phyloP scores from a whole-genome alignment of 2,329 filamentous ascomycete species.

The Rhinocladiella similis region DNA sequence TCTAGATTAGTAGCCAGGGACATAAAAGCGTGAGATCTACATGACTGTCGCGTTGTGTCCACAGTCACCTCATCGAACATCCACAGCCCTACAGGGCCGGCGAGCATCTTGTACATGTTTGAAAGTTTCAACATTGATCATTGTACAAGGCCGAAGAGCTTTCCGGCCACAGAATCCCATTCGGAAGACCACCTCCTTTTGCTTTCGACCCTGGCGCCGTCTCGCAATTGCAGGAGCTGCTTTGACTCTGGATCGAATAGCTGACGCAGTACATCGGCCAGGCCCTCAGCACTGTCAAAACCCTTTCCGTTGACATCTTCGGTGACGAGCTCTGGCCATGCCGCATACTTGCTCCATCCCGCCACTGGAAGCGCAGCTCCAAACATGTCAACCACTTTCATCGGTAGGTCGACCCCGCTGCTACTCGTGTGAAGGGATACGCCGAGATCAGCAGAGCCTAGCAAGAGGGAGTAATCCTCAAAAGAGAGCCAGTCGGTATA shows the following conservation, averaged over 20 bases:
- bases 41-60: no score
- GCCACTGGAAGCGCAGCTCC: constrained; percentile 88
- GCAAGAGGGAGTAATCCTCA: constrained; percentile 77
- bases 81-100: not conserved
- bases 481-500: constrained; percentile 82
- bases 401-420: constrained; percentile 91
- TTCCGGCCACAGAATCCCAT: constrained; percentile 81
- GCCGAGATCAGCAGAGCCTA: constrained; percentile 84
- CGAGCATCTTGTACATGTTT: no score
- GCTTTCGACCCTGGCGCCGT: constrained; percentile 74
- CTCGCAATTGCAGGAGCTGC: constrained; percentile 62
- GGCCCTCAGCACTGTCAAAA: constrained; percentile 69
- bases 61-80: not conserved
- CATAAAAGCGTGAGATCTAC: no score
- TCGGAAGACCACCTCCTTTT: constrained; percentile 83
- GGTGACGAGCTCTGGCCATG: constrained; percentile 85
- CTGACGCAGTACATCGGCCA: constrained; percentile 63
- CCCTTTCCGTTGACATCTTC: constrained; percentile 85
- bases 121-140: not conserved
- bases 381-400: constrained; percentile 99
- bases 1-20: no score
- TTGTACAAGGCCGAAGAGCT: constrained; percentile 59
- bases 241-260: constrained; percentile 59
- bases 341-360: constrained; percentile 82
- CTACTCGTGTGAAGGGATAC: constrained; percentile 91